Evolutionary conservation across 192 early-diverging fungal genomes (phyloP).

Genomic region (Coemansia sp.): DNA sequence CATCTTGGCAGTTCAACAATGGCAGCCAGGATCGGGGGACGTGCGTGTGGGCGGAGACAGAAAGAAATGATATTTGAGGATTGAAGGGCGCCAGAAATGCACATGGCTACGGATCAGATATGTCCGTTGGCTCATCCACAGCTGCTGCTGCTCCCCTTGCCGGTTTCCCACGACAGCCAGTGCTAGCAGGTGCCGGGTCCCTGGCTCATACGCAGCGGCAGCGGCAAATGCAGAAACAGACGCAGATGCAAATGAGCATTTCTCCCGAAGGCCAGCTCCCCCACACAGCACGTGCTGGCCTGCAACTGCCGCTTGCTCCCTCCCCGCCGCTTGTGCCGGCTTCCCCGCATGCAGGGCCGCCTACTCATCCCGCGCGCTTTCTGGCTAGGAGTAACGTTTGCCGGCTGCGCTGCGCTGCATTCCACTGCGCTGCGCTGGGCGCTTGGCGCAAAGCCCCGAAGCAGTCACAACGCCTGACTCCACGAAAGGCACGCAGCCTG

Average conservation of each 20-base stretch:
- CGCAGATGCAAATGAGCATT: background rate
- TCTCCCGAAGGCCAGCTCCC: background rate
- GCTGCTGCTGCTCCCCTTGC: too few relatives aligned
- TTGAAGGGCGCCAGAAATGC: too few relatives aligned
- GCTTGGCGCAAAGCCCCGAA: slow-evolving; percentile 5
- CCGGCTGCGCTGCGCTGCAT: background rate
- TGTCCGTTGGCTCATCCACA: too few relatives aligned
- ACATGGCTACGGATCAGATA: too few relatives aligned
- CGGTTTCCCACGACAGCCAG: too few relatives aligned
- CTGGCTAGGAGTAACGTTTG: slow-evolving; percentile 11
- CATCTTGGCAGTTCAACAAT: too few relatives aligned
- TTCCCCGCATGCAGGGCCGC: background rate
- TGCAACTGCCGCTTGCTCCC: background rate
- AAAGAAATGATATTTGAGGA: too few relatives aligned
- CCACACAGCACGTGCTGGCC: background rate
- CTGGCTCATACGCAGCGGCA: too few relatives aligned
- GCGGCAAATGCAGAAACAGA: too few relatives aligned
- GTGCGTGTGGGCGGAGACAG: too few relatives aligned
- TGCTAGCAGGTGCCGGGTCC: too few relatives aligned
- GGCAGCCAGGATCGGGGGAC: too few relatives aligned
- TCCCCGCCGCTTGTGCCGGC: background rate
- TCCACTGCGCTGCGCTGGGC: background rate
- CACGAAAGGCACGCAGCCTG: background rate
- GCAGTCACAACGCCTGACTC: slow-evolving; percentile 3
- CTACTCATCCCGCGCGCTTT: background rate